Evolutionary conservation across 805 yeast genomes (phyloP), one percentile per base, ranked within the genome.

Genomic region (Ogataea dorogensis): DNA sequence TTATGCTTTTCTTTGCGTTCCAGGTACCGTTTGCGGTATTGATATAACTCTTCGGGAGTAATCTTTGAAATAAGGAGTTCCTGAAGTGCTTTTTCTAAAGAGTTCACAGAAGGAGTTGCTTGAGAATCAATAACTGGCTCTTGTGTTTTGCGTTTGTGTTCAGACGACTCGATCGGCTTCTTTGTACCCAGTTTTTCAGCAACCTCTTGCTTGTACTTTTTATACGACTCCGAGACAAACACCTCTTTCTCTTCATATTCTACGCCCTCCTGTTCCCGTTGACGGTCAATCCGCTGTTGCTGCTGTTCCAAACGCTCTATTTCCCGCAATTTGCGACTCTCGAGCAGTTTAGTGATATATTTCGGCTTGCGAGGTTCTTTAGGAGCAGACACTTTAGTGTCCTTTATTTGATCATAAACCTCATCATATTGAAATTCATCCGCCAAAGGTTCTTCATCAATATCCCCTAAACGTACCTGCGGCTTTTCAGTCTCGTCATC

Each of bases 211-310:
- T 63, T 65, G 36, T 63, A 63, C 25, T 53, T 53, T 46, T 65
- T 63, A 48, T 77, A 79, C 0, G 70, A 68, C 1, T 62, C 52
- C 1, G 79, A 70, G 7, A 75, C 71, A 56, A 75, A 77, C 17
- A 56, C 65, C 30, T 71, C 73, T 31, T 63, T 67, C 13, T 55
- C 69, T 4, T 51, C 57, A 30, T 46, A 59, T 19, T 54, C 56
- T 24, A 63, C 67, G 4, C 67, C 68, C 39, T 70, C 75, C 14
- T 52, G 37, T 20, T 63, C 62, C 7, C 70, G 44, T 38, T 68
- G 71, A 25, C 60, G 51, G 24, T 61, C 66, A 7, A 58, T 43
- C 30, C 59, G 61, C 15, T 64, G 45, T 17, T 71, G 70, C 32
- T 58, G 52, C 2, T 71, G 61, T 5, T 60, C 46, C n/a, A 64